A percentile compares a stretch with the other conserved stretches of the same genome.
Evolutionary conservation across 805 yeast genomes (phyloP).

Genomic region (Metschnikowia shivogae): DNA sequence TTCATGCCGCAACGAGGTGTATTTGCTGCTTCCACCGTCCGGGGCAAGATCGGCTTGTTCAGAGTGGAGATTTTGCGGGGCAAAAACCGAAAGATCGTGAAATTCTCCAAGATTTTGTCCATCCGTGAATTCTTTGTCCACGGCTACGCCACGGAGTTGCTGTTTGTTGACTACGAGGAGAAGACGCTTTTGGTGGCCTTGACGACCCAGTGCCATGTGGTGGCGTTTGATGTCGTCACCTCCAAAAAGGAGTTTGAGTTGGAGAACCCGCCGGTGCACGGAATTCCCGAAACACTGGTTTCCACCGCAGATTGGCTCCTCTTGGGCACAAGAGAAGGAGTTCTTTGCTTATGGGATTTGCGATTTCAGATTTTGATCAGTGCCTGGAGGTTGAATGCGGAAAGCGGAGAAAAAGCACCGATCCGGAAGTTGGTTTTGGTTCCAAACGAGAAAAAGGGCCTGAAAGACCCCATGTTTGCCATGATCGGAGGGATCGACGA

Average conservation of each 20-base stretch:
- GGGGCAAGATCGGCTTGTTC: slow-evolving; percentile 42
- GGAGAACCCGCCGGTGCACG: slow-evolving; percentile 59
- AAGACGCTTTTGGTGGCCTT: slow-evolving; percentile 44
- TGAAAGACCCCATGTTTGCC: slow-evolving; percentile 26
- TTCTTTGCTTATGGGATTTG: slow-evolving; percentile 77
- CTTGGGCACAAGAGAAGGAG: slow-evolving; percentile 72
- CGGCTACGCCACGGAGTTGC: slow-evolving; percentile 43
- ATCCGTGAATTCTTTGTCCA: slow-evolving; percentile 17
- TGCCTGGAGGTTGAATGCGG: slow-evolving; percentile 55
- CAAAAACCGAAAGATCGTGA: slow-evolving; percentile 29
- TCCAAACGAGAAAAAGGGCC: slow-evolving; percentile 25
- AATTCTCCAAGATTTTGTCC: slow-evolving; percentile 22
- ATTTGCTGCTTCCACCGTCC: slow-evolving; percentile 51
- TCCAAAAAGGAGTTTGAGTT: slow-evolving; percentile 43
- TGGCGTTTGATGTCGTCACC: slow-evolving; percentile 54
- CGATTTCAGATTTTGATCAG: slow-evolving; percentile 59
- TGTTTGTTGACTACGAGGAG: slow-evolving; percentile 37
- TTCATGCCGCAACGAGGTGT: slow-evolving; percentile 55
- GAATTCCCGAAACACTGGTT: slow-evolving; percentile 58
- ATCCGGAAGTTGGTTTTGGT: slow-evolving; percentile 46
- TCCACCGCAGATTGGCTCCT: slow-evolving; percentile 56
- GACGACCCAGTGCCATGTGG: slow-evolving; percentile 51
- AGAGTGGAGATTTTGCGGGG: slow-evolving; percentile 32
- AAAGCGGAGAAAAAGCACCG: slow-evolving; percentile 27
- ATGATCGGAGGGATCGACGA: slow-evolving; percentile 64